Base-by-base conservation (phyloP, 495 filamentous ascomycete genomes). In the Trichoderma gamsii region DNA sequence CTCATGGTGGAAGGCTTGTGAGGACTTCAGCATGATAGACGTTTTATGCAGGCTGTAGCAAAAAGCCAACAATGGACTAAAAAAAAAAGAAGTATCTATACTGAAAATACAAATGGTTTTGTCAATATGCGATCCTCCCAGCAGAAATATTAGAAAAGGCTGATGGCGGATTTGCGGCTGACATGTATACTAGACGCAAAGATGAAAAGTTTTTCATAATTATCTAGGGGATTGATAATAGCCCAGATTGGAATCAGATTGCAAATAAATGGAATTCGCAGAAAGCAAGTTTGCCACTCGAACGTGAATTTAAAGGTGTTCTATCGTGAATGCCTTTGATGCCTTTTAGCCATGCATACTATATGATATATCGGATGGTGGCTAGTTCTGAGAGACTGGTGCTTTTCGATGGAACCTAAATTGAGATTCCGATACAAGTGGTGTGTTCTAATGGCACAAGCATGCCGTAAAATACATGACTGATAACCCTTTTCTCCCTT, bases 1-100 rank as follows among this genome's bases (percentile, higher is more conserved):
- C 56, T 61, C 56, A 23, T 4, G 56, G 56, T 61, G 56, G 25
- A 61, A 61, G 56, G 27, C 11, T 61, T 61, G 56, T 15, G 56
- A 61, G 56, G 16, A 61, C 56, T 13, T 18, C 11, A 21, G 65
- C 65, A 67, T 67, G 44, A 67, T 67, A 67, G 65, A 67, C 23
- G 56, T 32, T 38, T 18, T 61, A 27, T 29, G 23, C 27, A 61
- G 56, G 8, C 56, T 23, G 56, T 61, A 15, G 13, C 27, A 61
- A 61, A 61, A 61, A 32, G 56, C 27, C 56, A n/a, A 61, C 12
- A 61, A 21, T 61, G 56, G 25, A 61, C 3, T 18, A 29, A 59
- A 29, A 29, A 32, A 27, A 27, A 27, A 61, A 61, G 56, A 61
- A 61, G 27, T 25, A 27, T 12, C 27, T 61, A 32, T 15, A 61